Base-by-base conservation (phyloP, 352 stramenopile genomes). In the Hyaloperonospora arabidopsidis region DNA sequence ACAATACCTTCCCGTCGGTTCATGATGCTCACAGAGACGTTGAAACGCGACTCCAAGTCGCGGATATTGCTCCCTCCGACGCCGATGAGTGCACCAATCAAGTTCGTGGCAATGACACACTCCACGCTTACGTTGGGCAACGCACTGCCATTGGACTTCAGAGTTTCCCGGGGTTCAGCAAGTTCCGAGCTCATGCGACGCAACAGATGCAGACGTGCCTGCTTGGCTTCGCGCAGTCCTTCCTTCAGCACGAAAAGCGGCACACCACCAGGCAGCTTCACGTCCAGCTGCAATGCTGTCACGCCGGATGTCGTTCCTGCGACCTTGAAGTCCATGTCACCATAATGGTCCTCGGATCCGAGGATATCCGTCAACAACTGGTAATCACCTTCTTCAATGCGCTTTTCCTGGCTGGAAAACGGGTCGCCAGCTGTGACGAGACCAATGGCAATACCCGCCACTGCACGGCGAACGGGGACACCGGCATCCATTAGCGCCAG, bases 281-380 rank as follows among this genome's bases (percentile, higher is more conserved):
- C 93, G 69, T 99, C 96, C 23, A 98, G 70, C 68, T 98, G 95
- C 49, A 98, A 82, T 19, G 95, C 94, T 21, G 95, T 98, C 46
- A 99, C 94, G 40, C 93, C 91, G 12, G 55, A 60, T 15, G 70
- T 68, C 11, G 89, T 97, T 19, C 93, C 93, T 10, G 90, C 92
- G 45, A 98, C 70, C 79, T 99, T 99, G 67, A 98, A 98, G 66
- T 99, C 95, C 95, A 99, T 99, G 72, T 98, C 89, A 44, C 95
- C 95, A 56, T 97, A 95, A 59, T 97, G 89, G 75, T 99, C 96
- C 60, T 99, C 96, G 5, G 93, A 93, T 32, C 96, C 96, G 38
- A 98, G 72, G 62, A 99, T 98, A 66, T 99, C 96, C 1, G 94
- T 98, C 47, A 99, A 59, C 50, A 98, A 86, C 4, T 96, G 72